Conservation (phyloP, 2,329 filamentous ascomycete genomes). For the Claviceps pusilla region DNA sequence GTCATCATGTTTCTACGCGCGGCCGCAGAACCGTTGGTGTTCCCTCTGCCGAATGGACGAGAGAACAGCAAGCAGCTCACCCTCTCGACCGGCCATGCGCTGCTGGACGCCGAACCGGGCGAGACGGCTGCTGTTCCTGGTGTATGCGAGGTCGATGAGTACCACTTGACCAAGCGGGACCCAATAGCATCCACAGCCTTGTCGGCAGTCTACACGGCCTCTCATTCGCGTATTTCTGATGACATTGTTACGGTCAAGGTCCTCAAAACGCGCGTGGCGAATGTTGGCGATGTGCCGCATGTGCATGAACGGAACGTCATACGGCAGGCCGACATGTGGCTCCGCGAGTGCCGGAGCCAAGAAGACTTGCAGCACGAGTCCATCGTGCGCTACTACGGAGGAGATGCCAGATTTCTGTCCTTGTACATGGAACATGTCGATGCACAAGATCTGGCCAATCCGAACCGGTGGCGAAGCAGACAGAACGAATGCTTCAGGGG, state of each 20-base stretch:
- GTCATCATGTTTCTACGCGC: slow-evolving; percentile 40
- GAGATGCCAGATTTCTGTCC: slow-evolving; percentile 43
- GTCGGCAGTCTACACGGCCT: slow-evolving; percentile 41
- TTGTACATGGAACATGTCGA: slow-evolving; percentile 49
- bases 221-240: slow-evolving; percentile 36
- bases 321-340: slow-evolving; percentile 44
- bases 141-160: slow-evolving; percentile 36
- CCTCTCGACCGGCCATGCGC: slow-evolving; percentile 30
- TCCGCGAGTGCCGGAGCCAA: slow-evolving; percentile 42
- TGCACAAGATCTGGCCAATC: slow-evolving; percentile 36
- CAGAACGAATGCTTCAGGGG: slow-evolving; percentile 36
- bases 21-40: slow-evolving; percentile 33
- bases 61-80: slow-evolving; percentile 33
- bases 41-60: slow-evolving; percentile 32
- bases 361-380: slow-evolving; percentile 40
- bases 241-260: slow-evolving; percentile 46
- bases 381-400: slow-evolving; percentile 43
- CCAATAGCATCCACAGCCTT: slow-evolving; percentile 40
- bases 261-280: slow-evolving; percentile 35
- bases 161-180: slow-evolving; percentile 39
- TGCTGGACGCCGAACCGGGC: slow-evolving; percentile 35
- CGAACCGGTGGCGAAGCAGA: slow-evolving; percentile 33
- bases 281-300: slow-evolving; percentile 27
- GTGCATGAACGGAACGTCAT: slow-evolving; percentile 41
- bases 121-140: slow-evolving; percentile 35